Evolutionary conservation across 495 filamentous ascomycete genomes (phyloP).

Genomic region (Xylaria cubensis): DNA sequence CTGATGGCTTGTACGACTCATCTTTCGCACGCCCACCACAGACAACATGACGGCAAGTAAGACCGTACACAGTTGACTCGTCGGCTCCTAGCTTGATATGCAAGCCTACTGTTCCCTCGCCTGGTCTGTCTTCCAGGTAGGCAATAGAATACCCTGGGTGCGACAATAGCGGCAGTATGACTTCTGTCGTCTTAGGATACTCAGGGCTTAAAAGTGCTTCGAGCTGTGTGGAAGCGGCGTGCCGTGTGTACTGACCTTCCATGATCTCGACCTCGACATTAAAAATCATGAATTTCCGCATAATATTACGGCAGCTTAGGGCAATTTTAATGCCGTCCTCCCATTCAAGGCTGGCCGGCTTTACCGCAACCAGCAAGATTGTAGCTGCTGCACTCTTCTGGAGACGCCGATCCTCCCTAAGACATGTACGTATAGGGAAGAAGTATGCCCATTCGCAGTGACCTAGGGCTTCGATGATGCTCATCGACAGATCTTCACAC

Average conservation of each 20-base stretch:
- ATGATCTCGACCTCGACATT: conserved; percentile 18
- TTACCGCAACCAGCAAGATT: conserved; percentile 17
- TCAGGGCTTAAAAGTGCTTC: conserved; percentile 13
- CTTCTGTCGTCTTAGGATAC: background rate
- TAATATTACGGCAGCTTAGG: conserved; percentile 5
- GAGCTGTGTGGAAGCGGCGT: conserved; percentile 18
- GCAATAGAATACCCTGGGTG: no score
- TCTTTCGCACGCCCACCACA: no score
- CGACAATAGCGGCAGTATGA: no score
- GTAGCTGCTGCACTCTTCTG: conserved; percentile 6
- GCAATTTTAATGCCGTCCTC: conserved; percentile 19
- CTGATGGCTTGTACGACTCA: no score
- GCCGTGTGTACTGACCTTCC: conserved; percentile 16
- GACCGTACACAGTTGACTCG: no score
- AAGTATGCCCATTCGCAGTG: conserved; percentile 20
- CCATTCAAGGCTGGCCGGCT: conserved; percentile 17
- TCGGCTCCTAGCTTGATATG: no score
- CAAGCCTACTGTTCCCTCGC: no score
- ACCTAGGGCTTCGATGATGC: conserved; percentile 12
- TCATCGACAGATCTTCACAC: background rate
- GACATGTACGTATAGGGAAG: conserved; percentile 25
- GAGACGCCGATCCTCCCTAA: background rate
- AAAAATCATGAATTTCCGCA: conserved; percentile 15
- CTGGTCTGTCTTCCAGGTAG: no score
- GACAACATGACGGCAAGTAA: no score